These are phyloP conservation scores for Plectosphaerella cucumerina DNA, from an alignment of 2,329 filamentous ascomycete genomes.

Conservation along the genomic window DNA sequence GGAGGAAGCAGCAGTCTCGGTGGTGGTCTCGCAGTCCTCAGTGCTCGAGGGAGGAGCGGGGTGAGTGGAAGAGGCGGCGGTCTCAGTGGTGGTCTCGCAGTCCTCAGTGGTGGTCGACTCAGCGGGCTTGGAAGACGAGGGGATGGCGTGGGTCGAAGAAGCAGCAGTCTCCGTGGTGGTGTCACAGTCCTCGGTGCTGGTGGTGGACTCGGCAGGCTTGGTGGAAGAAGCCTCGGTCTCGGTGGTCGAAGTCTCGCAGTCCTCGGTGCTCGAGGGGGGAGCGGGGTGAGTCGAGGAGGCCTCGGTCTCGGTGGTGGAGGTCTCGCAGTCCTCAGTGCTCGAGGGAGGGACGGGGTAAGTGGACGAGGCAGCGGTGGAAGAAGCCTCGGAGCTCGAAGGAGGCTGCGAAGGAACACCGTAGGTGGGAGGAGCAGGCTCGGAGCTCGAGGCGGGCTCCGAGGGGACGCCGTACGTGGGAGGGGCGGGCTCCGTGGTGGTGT, in stretches of 20 bases:
- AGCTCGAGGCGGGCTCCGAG: neutral
- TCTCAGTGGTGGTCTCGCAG: neutral
- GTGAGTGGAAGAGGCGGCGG: neutral
- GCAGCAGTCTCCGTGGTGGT: neutral
- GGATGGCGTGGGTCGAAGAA: neutral
- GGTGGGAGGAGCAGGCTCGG: neutral
- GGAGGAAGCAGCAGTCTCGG: neutral
- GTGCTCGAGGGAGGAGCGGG: neutral
- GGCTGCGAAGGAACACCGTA: neutral
- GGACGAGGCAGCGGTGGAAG: neutral
- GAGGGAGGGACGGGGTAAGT: neutral
- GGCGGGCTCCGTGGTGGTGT: neutral
- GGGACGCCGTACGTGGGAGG: neutral
- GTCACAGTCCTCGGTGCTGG: neutral
- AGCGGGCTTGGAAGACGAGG: neutral
- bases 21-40: constrained; percentile 1
- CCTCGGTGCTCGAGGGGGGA: too few relatives aligned
- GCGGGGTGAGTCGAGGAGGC: too few relatives aligned
- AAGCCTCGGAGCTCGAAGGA: neutral
- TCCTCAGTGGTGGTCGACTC: neutral
- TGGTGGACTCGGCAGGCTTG: neutral
- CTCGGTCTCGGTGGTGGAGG: too few relatives aligned
- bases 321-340: too few relatives aligned
- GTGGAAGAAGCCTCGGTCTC: neutral
- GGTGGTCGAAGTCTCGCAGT: too few relatives aligned